A percentile compares a stretch with the other conserved stretches of the same genome.
Conservation (phyloP, 495 filamentous ascomycete genomes). For the Annulohypoxylon moriforme region DNA sequence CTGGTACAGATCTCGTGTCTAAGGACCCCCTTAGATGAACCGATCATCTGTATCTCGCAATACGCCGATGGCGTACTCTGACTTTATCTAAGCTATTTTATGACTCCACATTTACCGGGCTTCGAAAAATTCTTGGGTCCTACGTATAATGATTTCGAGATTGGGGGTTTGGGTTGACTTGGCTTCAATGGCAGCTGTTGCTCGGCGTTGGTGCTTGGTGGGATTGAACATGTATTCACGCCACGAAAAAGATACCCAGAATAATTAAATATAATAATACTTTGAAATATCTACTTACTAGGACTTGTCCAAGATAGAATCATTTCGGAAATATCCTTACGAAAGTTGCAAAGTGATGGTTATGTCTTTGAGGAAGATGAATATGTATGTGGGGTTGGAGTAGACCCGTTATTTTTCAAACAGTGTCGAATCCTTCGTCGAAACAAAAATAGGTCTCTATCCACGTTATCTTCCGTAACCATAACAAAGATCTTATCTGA, state of each 20-base stretch:
- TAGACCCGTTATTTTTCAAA: no score
- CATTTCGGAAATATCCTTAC: no score
- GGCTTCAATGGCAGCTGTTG: neutral
- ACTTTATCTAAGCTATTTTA: neutral
- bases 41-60: neutral
- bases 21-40: slow-evolving; percentile 17
- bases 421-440: no score
- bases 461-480: slow-evolving; percentile 34
- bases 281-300: neutral
- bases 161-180: neutral
- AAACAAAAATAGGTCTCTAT: no score
- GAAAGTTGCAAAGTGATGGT: no score
- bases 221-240: neutral
- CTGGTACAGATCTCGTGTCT: slow-evolving; percentile 58
- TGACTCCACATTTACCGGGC: no score
- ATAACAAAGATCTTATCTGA: slow-evolving; percentile 36
- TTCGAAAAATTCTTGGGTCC: neutral
- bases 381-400: no score
- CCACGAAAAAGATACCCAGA: slow-evolving; percentile 2
- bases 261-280: neutral
- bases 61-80: neutral
- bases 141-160: neutral
- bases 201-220: neutral
- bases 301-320: neutral
- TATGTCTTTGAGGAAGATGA: no score